A percentile compares a stretch with the other conserved stretches of the same genome.
Evolutionary conservation across 768 basidiomycete genomes (phyloP).

Genomic region (Artomyces pyxidatus): DNA sequence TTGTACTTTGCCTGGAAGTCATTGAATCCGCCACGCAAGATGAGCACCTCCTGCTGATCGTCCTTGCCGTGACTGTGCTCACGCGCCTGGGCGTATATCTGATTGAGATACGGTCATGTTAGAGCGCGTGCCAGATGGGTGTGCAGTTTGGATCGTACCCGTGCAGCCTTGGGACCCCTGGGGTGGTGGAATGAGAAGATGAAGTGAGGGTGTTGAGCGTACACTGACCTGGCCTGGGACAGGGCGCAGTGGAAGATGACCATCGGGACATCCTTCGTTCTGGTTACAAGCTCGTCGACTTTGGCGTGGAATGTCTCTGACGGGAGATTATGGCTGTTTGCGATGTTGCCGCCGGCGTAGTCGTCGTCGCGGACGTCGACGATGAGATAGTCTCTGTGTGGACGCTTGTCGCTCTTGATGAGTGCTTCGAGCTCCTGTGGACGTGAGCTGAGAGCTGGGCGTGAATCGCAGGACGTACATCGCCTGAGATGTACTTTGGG

Average conservation of each 20-base stretch:
- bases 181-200: no score
- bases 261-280: conserved; percentile 51
- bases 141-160: conserved; percentile 34
- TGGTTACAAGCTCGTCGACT: conserved; percentile 50
- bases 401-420: conserved; percentile 56
- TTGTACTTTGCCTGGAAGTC: conserved; percentile 64
- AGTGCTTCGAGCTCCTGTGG: conserved; percentile 68
- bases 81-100: conserved; percentile 68
- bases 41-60: conserved; percentile 46
- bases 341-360: conserved; percentile 72
- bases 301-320: conserved; percentile 48
- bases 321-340: conserved; percentile 52
- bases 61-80: conserved; percentile 35
- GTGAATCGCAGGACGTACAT: no score
- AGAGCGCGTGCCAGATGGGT: conserved; percentile 1
- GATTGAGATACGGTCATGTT: conserved; percentile 4
- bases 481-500: no score
- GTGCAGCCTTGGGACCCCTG: conserved; percentile 74
- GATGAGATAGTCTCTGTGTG: conserved; percentile 61
- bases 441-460: no score
- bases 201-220: background rate
- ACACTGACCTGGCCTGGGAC: conserved; percentile 64
- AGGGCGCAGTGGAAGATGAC: conserved; percentile 75
- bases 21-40: conserved; percentile 67
- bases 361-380: conserved; percentile 86